Conservation (phyloP, 352 stramenopile genomes). For the Phytopythium delawarense region DNA sequence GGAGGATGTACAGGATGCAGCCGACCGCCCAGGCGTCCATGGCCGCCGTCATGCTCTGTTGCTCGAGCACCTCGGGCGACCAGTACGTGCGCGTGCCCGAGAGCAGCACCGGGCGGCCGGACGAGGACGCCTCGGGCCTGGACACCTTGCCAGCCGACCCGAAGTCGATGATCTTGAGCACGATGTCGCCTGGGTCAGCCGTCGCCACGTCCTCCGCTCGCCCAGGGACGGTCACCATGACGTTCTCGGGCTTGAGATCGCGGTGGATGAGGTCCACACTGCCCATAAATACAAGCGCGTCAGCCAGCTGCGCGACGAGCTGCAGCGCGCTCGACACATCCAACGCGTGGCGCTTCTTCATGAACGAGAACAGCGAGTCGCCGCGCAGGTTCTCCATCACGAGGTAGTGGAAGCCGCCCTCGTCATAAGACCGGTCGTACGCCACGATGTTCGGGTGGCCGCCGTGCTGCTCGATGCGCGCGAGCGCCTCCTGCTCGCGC, state of each 20-base stretch:
- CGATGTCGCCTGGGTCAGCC: not conserved
- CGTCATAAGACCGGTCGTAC: conserved; percentile 58
- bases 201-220: conserved; percentile 16
- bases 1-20: conserved; percentile 87
- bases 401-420: conserved; percentile 82
- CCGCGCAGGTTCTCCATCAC: conserved; percentile 73
- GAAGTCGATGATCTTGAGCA: conserved; percentile 88
- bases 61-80: conserved; percentile 67
- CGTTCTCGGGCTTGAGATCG: conserved; percentile 89
- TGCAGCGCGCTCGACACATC: conserved; percentile 39
- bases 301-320: conserved; percentile 57
- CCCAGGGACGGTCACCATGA: conserved; percentile 46
- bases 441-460: conserved; percentile 63
- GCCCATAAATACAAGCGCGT: conserved; percentile 69
- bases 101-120: conserved; percentile 23
- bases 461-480: conserved; percentile 42
- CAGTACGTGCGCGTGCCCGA: conserved; percentile 86
- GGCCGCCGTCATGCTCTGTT: conserved; percentile 49
- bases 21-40: conserved; percentile 90
- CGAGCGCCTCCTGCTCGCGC: conserved; percentile 54
- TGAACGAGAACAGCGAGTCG: conserved; percentile 64
- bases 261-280: conserved; percentile 64
- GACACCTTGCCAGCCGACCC: conserved; percentile 52
- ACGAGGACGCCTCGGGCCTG: conserved; percentile 11
- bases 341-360: conserved; percentile 49